Evolutionary conservation across 805 yeast species (phyloP), one percentile per base, ranked within the genome.

Genomic region (Zygotorulaspora sp.): DNA sequence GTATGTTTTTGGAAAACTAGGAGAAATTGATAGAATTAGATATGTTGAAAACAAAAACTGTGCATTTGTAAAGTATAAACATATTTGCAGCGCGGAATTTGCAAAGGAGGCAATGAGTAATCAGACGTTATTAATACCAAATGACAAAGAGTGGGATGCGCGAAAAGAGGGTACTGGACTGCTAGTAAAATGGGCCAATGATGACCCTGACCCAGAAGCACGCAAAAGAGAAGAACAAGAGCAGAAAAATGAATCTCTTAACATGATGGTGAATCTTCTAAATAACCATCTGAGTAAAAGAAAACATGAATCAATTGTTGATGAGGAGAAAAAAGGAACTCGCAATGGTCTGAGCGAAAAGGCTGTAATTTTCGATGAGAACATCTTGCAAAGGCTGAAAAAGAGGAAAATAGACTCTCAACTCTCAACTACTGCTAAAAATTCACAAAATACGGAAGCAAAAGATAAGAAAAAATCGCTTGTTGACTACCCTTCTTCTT

Each of bases 51-150:
- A 65, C 17, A 79, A 80, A 52, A 75, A 77, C 26, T 77, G 89
- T 53, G 96, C 89, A 0, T 89, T 90, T 63, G 75, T 92, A 5
- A 80, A 83, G 1, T 90, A 66, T 54, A 69, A 68, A 40, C 58
- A 70, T 23, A 95, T 86, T 50, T 58, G 72, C 14, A 80, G 74
- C 54, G 97, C 97, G 0, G 97, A 90, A 58, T 92, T 90, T 68
- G 96, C 96, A 0, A 85, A 86, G 52, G 97, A 90, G 59, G 95
- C 95, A 1, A 86, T 90, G 96, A 75, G 81, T 26, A 80, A 80
- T 30, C 97, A 90, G 58, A 72, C 83, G 6, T 57, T 89, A 6
- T 72, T 79, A 36, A 34, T 48, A 5, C 52, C 55, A 2, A 50
- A 48, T 17, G 63, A 58, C 31, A 52, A 50, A 24, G 78, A 73